Conservation (phyloP, 1,139 yeast genomes). For the Petasospora fabianii region DNA sequence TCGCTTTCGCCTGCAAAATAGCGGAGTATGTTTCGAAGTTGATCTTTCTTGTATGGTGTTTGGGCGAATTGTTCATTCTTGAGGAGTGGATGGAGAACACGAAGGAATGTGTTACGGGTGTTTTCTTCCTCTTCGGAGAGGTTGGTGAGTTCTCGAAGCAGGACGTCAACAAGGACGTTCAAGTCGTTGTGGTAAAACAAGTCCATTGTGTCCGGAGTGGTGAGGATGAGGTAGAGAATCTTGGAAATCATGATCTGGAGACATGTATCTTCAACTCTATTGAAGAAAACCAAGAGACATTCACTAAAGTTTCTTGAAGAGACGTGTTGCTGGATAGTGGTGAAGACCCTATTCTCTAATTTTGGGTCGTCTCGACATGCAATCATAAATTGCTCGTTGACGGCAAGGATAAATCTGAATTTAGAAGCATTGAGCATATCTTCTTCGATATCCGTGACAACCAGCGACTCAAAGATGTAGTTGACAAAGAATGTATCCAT, state of each 20-base stretch:
- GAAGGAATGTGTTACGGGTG: conserved; percentile 68
- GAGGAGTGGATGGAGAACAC: conserved; percentile 72
- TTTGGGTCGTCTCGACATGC: conserved; percentile 38
- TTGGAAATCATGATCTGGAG: conserved; percentile 77
- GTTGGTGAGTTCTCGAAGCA: conserved; percentile 74
- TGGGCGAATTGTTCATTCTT: conserved; percentile 59
- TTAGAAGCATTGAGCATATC: conserved; percentile 66
- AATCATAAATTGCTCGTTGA: conserved; percentile 85
- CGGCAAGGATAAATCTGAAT: conserved; percentile 66
- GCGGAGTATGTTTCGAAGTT: conserved; percentile 48
- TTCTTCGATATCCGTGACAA: conserved; percentile 41
- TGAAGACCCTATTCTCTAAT: conserved; percentile 46
- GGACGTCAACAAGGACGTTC: conserved; percentile 80
- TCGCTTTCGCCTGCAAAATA: conserved; percentile 38
- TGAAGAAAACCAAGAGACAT: conserved; percentile 59
- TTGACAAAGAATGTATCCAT: conserved; percentile 52
- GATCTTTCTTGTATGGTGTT: conserved; percentile 55
- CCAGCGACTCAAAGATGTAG: conserved; percentile 47
- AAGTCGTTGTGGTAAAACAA: conserved; percentile 77
- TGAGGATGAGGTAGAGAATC: conserved; percentile 68
- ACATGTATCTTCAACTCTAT: conserved; percentile 71
- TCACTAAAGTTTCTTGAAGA: conserved; percentile 50
- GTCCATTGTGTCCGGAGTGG: conserved; percentile 61
- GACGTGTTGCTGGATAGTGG: conserved; percentile 32
- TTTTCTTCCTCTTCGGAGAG: conserved; percentile 58